Percentiles rank a stretch among this genome's conserved stretches.
phyloP scores from a whole-genome alignment of 129 eudicot genomes.

The Deinandra increscens region DNA sequence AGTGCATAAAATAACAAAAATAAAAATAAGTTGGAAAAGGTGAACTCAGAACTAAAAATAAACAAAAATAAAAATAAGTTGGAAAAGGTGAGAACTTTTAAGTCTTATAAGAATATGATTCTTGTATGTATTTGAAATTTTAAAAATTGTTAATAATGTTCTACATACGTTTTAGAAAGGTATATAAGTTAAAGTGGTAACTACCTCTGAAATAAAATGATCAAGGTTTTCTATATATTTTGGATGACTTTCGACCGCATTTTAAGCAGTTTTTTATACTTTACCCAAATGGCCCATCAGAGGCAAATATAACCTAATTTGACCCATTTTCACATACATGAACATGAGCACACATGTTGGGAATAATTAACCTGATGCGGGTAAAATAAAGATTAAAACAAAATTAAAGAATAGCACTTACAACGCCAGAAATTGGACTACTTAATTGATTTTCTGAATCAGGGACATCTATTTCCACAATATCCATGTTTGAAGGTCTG shows the following conservation, averaged over 20 bases:
- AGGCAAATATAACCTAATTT: neutral
- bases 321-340: no score
- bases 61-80: no score
- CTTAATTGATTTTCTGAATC: slow-evolving; percentile 49
- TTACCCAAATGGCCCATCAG: neutral
- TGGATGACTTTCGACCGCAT: neutral
- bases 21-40: no score
- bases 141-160: neutral
- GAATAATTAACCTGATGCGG: neutral
- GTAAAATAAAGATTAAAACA: neutral
- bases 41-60: no score
- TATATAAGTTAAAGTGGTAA: neutral
- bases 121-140: neutral
- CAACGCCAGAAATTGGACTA: slow-evolving; percentile 66
- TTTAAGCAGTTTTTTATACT: neutral
- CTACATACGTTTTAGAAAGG: neutral
- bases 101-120: no score
- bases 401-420: slow-evolving; percentile 20
- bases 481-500: slow-evolving; percentile 48
- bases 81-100: no score
- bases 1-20: no score
- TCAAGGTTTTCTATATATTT: neutral
- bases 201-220: neutral
- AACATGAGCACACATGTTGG: neutral
- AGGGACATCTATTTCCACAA: slow-evolving; percentile 75